Evolutionary conservation across 2,329 filamentous ascomycete species (phyloP).

Genomic region (Phaeosphaeriaceae sp.): DNA sequence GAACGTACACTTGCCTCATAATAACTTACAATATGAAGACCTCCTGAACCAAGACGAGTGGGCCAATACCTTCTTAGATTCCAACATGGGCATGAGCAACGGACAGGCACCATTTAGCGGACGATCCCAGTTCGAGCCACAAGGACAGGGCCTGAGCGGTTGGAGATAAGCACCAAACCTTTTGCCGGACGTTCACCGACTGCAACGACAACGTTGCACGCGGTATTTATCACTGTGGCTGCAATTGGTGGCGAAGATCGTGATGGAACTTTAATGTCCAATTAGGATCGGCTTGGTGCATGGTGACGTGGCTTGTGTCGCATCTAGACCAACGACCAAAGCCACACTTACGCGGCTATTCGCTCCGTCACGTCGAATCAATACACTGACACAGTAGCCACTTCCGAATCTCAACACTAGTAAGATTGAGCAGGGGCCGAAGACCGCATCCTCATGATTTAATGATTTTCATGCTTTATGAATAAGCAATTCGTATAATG

Average conservation of each 20-base stretch:
- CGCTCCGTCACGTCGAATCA: no score
- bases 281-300: background rate
- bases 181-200: background rate
- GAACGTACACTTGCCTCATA: conserved; percentile 27
- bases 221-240: conserved; percentile 1
- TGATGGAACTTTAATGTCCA: background rate
- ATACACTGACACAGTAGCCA: background rate
- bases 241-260: conserved; percentile 6
- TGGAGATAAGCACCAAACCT: conserved; percentile 19
- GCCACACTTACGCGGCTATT: conserved; percentile 3
- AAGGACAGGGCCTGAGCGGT: conserved; percentile 25
- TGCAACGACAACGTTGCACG: background rate
- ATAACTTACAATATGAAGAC: conserved; percentile 45
- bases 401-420: no score
- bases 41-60: conserved; percentile 50
- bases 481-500: no score
- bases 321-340: background rate
- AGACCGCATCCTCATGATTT: no score
- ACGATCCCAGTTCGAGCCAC: conserved; percentile 23
- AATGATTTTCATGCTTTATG: no score
- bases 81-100: conserved; percentile 36
- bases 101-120: conserved; percentile 27
- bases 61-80: conserved; percentile 48
- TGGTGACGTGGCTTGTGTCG: conserved; percentile 1
- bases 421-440: no score